Evolutionary conservation across 495 filamentous ascomycete genomes (phyloP).

Genomic region (Aspergillus nanangensis): DNA sequence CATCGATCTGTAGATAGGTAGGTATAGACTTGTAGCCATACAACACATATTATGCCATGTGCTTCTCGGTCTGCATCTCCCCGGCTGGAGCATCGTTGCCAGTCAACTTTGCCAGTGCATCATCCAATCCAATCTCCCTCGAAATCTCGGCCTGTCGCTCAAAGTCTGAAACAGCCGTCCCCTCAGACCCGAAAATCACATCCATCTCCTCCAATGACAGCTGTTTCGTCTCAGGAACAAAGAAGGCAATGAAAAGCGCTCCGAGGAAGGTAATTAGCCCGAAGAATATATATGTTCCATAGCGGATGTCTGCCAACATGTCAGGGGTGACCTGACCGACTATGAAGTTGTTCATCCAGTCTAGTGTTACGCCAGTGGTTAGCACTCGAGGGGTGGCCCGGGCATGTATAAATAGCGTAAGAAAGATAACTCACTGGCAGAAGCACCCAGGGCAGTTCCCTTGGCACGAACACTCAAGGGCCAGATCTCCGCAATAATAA

Average conservation of each 20-base stretch:
- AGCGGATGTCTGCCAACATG: constrained; percentile 59
- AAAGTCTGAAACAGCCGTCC: constrained; percentile 57
- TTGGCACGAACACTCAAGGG: constrained; percentile 69
- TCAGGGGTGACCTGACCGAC: constrained; percentile 71
- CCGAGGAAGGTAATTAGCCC: constrained; percentile 59
- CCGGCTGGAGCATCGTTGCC: neutral
- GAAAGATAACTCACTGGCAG: constrained; percentile 42
- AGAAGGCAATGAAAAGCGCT: constrained; percentile 46
- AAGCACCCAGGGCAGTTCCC: constrained; percentile 67
- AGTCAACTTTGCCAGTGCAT: constrained; percentile 2
- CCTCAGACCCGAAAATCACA: constrained; percentile 63
- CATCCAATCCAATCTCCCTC: constrained; percentile 59
- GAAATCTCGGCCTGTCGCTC: constrained; percentile 67
- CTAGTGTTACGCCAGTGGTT: no score
- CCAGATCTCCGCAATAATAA: constrained; percentile 68
- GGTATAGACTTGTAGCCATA: no score
- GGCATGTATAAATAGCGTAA: no score
- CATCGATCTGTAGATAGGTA: no score
- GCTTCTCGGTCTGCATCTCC: neutral
- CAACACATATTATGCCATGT: neutral
- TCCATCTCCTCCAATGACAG: constrained; percentile 52
- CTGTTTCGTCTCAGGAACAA: constrained; percentile 55
- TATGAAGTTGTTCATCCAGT: constrained; percentile 59
- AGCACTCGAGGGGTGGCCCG: no score
- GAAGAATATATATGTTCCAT: constrained; percentile 72